Conservation (phyloP, 345 rosid genomes). For the Syzygium aromaticum region DNA sequence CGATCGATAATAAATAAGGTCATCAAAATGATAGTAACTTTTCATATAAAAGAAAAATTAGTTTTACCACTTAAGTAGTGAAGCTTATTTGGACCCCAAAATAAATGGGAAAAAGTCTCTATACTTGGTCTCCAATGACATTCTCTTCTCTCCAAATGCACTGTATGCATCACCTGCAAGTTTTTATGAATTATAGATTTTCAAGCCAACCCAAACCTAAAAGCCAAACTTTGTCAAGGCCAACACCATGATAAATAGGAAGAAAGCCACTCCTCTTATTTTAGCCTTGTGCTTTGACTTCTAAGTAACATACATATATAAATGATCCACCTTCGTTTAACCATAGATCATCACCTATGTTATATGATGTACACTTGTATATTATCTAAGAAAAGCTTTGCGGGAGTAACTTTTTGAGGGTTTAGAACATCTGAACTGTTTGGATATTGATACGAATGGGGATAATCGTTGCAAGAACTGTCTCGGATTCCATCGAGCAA, state of each 20-base stretch:
- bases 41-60: fast-evolving
- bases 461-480: too few relatives aligned
- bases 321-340: background rate
- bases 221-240: background rate
- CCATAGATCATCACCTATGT: too few relatives aligned
- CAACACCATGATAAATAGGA: background rate
- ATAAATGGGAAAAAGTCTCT: fast-evolving
- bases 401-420: too few relatives aligned
- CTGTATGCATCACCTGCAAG: background rate
- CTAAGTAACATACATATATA: fast-evolving
- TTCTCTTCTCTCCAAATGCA: background rate
- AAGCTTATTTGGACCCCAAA: background rate
- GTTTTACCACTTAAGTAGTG: fast-evolving
- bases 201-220: background rate
- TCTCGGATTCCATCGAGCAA: too few relatives aligned
- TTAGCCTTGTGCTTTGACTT: background rate
- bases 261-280: background rate
- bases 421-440: too few relatives aligned
- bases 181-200: background rate
- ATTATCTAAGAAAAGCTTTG: too few relatives aligned
- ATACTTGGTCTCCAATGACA: fast-evolving
- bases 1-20: too few relatives aligned
- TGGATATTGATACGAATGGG: too few relatives aligned
- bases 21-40: background rate
- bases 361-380: too few relatives aligned